Percentiles rank a stretch among this genome's conserved stretches.
Evolutionary conservation across 352 stramenopile species (phyloP).

Genomic region (Nothophytophthora sp.): DNA sequence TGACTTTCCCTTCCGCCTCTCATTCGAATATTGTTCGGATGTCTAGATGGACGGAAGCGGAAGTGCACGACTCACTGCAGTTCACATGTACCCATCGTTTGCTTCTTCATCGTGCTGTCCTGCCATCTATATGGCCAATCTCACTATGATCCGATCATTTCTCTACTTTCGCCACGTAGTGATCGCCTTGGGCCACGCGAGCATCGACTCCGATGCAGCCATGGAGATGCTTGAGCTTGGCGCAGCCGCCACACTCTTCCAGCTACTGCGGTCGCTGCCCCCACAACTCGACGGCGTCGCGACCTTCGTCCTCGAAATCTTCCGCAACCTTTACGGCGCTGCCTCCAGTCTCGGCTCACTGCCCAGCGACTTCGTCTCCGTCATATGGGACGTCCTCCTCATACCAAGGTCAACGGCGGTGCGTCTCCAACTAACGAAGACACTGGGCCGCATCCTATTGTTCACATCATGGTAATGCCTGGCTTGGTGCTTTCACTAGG

Average conservation of each 20-base stretch:
- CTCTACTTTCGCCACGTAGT: conserved; percentile 21
- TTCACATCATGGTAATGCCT: background rate
- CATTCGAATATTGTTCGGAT: background rate
- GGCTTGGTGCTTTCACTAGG: background rate
- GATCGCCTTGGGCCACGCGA: conserved; percentile 55
- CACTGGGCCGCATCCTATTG: background rate
- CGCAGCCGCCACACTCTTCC: conserved; percentile 27
- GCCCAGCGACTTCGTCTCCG: conserved; percentile 14
- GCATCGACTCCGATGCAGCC: conserved; percentile 55
- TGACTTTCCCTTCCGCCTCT: conserved; percentile 1
- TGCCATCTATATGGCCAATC: background rate
- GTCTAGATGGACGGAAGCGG: conserved; percentile 41
- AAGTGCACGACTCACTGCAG: conserved; percentile 56
- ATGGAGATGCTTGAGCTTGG: conserved; percentile 41
- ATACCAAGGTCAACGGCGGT: no score
- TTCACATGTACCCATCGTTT: conserved; percentile 64
- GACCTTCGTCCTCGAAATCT: conserved; percentile 38
- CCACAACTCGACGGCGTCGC: conserved; percentile 11
- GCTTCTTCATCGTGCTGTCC: no score
- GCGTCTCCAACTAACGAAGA: no score
- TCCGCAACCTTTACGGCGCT: conserved; percentile 54
- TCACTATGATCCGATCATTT: background rate
- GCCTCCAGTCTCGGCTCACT: conserved; percentile 9
- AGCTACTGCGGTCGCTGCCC: conserved; percentile 25
- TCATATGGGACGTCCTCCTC: conserved; percentile 32